Evolutionary conservation across 2,329 filamentous ascomycete genomes (phyloP), one percentile per base, ranked within the genome.

Genomic region (Cadophora malorum): DNA sequence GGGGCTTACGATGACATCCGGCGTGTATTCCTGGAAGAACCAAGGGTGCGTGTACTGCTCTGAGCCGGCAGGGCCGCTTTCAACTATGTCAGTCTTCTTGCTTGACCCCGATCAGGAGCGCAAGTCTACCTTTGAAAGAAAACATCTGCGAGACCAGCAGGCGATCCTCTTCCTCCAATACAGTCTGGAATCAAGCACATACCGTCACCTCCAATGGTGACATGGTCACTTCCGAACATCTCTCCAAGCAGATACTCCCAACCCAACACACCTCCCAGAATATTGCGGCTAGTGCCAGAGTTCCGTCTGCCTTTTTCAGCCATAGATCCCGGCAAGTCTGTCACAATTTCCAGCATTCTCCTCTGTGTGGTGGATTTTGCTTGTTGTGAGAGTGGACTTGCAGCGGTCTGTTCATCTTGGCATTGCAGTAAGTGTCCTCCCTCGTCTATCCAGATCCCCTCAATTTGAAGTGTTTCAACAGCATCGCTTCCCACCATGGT

Each of bases 201-300:
- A 0, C 77, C 78, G 64, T 79, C 75, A 58, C 76, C 73, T 9
- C 76, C 74, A 53, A 78, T 72, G 28, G 71, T 72, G 35, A 75
- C 73, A 71, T 79, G 78, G 67, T 79, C 76, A 8, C 69, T 75
- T 33, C 72, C 73, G 65, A 79, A 79, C 78, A 79, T 79, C 61
- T 79, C 78, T 45, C 77, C 77, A 1, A 79, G 71, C 38, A 79
- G 59, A 64, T 76, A 79, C 60, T 79, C 78, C 78, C 78, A 79
- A 4, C 77, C 77, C 69, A 75, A 76, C 0, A 75, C 72, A 25
- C 73, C 72, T 9, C 70, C 63, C 4, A 76, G 65, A 52, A 75
- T 72, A 38, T 67, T 63, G 35, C 63, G 69, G 33, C 62, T 64
- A 19, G 60, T 64, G 19, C 67, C 65, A 10, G 50, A 49, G 38